Evolutionary conservation across 2,329 filamentous ascomycete species (phyloP).

Genomic region (Cladophialophora bantiana): DNA sequence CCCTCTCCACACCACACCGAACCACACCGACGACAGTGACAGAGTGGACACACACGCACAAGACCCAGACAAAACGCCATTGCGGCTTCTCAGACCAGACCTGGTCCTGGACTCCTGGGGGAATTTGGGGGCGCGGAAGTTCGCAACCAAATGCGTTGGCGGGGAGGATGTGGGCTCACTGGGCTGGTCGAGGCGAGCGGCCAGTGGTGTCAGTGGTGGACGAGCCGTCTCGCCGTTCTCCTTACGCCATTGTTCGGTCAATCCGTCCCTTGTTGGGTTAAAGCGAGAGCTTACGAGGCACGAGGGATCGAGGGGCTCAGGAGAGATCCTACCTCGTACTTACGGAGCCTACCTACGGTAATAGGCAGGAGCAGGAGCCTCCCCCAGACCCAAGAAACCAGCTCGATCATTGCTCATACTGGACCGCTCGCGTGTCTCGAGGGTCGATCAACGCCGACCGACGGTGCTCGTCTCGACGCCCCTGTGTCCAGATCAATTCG

Average conservation of each 20-base stretch:
- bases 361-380: background rate
- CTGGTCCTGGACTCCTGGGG: constrained; percentile 10
- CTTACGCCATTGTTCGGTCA: constrained; percentile 23
- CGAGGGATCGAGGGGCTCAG: background rate
- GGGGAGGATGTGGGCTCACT: background rate
- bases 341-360: background rate
- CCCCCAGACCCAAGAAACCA: background rate
- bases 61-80: constrained; percentile 7
- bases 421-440: constrained; percentile 8
- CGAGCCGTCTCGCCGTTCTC: constrained; percentile 4
- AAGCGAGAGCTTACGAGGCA: constrained; percentile 21
- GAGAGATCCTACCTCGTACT: background rate
- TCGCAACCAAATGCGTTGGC: constrained; percentile 5
- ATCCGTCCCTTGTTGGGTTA: constrained; percentile 15
- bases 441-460: background rate
- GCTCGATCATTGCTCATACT: background rate
- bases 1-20: constrained; percentile 6
- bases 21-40: no score
- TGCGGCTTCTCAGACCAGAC: background rate
- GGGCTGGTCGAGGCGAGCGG: constrained; percentile 2
- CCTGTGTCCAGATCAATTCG: background rate
- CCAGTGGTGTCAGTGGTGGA: constrained; percentile 10
- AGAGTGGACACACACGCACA: background rate
- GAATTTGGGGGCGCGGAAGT: constrained; percentile 11
- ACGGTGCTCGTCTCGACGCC: background rate